A percentile compares a stretch with the other conserved stretches of the same genome.
Conservation (phyloP, 164 flowering plant genomes). For the Vitis labrusca region DNA sequence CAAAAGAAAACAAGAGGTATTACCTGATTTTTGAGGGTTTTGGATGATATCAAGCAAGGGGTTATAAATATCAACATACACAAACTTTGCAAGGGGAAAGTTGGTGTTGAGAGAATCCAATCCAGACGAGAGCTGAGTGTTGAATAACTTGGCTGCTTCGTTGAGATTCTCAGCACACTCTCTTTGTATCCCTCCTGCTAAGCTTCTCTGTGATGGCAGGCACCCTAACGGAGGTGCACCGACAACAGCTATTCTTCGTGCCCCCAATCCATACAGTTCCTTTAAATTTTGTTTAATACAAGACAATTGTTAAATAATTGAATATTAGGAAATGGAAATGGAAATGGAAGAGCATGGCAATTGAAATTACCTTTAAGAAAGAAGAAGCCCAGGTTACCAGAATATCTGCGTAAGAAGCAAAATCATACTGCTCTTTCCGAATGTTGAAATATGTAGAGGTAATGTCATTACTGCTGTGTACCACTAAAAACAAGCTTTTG, state of each 20-base stretch:
- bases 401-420: too few species aligned
- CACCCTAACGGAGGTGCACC: slow-evolving; percentile 56
- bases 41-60: slow-evolving; percentile 34
- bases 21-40: slow-evolving; percentile 35
- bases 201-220: slow-evolving; percentile 46
- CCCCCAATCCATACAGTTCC: slow-evolving; percentile 24
- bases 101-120: slow-evolving; percentile 12
- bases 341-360: too few species aligned
- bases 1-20: neutral
- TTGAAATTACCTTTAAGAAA: slow-evolving; percentile 27
- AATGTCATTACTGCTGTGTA: slow-evolving; percentile 28
- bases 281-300: too few species aligned
- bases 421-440: too few species aligned
- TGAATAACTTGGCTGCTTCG: slow-evolving; percentile 25
- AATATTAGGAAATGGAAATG: too few species aligned
- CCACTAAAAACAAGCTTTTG: slow-evolving; percentile 21
- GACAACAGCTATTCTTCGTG: slow-evolving; percentile 34
- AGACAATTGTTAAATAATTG: too few species aligned
- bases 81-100: slow-evolving; percentile 19
- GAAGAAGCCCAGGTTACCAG: slow-evolving; percentile 15
- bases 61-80: slow-evolving; percentile 38
- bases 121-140: slow-evolving; percentile 26
- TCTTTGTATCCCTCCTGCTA: slow-evolving; percentile 37
- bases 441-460: too few species aligned
- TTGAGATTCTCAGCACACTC: slow-evolving; percentile 32